Evolutionary conservation across 805 yeast species (phyloP).

Genomic region (Debaryomyces maramus): DNA sequence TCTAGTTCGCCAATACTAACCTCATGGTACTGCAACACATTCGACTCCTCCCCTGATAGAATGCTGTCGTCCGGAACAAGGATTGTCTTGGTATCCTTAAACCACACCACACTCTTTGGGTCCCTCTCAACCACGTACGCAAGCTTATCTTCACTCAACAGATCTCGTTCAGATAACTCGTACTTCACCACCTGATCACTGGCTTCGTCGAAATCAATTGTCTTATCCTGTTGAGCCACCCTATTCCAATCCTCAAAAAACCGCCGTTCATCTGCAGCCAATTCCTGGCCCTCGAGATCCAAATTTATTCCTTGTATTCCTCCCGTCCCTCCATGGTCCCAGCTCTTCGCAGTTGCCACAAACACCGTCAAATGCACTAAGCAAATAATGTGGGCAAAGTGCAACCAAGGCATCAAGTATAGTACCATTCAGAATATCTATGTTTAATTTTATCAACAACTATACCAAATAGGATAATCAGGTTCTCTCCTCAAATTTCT

Average conservation of each 20-base stretch:
- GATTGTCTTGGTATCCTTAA: constrained; percentile 18
- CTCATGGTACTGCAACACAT: constrained; percentile 1
- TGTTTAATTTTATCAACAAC: no score
- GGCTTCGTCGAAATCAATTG: no score
- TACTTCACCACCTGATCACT: constrained; percentile 2
- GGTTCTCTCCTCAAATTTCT: no score
- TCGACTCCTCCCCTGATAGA: background rate
- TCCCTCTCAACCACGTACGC: constrained; percentile 10
- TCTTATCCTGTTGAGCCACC: background rate
- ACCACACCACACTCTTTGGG: constrained; percentile 13
- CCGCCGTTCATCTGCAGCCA: background rate
- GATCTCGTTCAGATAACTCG: constrained; percentile 10
- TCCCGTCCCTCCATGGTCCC: no score
- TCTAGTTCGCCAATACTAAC: background rate
- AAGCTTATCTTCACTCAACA: constrained; percentile 11
- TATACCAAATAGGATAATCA: no score
- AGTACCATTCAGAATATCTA: no score
- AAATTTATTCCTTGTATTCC: background rate
- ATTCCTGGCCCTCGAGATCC: background rate
- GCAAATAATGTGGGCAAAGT: no score
- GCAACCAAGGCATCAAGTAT: no score
- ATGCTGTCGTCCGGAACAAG: constrained; percentile 15
- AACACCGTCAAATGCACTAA: no score
- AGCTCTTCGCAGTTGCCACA: no score
- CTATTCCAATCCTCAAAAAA: background rate